phyloP scores from a whole-genome alignment of 1,284 basidiomycete species.

The Marasmius sp. region DNA sequence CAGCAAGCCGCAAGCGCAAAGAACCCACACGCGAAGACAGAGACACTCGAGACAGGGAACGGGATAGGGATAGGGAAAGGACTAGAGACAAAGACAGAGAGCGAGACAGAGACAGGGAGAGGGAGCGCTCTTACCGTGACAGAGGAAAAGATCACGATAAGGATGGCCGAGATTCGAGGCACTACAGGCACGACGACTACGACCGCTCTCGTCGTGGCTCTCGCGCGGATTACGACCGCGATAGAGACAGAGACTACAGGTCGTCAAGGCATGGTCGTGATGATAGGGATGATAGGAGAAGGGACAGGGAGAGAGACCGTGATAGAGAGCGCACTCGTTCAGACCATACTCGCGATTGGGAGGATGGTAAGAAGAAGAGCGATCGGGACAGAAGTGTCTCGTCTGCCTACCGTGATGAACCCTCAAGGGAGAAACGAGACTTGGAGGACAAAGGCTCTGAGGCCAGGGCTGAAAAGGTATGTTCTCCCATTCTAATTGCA shows the following conservation, averaged over 20 bases:
- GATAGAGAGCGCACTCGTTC: constrained; percentile 29
- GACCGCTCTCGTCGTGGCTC: constrained; percentile 28
- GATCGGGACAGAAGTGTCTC: constrained; percentile 53
- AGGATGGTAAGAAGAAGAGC: constrained; percentile 29
- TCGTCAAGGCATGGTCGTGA: constrained; percentile 38
- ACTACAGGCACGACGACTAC: constrained; percentile 25
- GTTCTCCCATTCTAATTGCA: constrained; percentile 16
- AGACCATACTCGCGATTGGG: constrained; percentile 42
- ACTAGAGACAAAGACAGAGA: constrained; percentile 43
- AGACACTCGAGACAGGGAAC: constrained; percentile 40
- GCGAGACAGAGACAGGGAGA: constrained; percentile 29
- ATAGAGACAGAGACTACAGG: constrained; percentile 21
- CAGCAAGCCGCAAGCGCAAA: constrained; percentile 73
- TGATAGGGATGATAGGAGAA: constrained; percentile 47
- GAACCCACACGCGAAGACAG: constrained; percentile 58
- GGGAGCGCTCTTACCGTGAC: constrained; percentile 28
- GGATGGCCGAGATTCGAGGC: constrained; percentile 6
- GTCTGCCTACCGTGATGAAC: constrained; percentile 42
- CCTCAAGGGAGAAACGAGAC: constrained; percentile 43
- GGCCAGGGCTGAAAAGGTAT: constrained; percentile 67
- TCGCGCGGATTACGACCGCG: neutral
- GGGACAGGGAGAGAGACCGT: constrained; percentile 29
- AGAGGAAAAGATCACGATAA: constrained; percentile 8
- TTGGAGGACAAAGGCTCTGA: constrained; percentile 40
- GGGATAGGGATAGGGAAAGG: constrained; percentile 41